These are phyloP conservation scores for Geranium incanum DNA, from an alignment of 441 rosid species.

Conservation along the genomic window DNA sequence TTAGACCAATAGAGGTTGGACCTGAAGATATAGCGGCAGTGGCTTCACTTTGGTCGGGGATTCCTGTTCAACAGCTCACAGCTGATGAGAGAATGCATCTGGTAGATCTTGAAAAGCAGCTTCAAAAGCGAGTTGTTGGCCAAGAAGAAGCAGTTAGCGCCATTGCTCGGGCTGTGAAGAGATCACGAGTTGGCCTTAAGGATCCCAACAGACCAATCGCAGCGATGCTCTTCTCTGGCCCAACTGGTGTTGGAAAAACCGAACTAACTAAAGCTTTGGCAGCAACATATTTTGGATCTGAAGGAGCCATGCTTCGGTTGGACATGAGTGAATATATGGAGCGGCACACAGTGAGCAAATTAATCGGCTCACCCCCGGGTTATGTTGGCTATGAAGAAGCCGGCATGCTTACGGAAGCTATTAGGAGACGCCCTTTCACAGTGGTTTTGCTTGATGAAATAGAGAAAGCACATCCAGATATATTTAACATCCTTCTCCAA, in stretches of 20 bases:
- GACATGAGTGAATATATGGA: slow-evolving; percentile 99
- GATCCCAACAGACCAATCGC: slow-evolving; percentile 98
- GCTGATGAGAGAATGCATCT: slow-evolving; percentile 62
- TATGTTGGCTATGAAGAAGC: slow-evolving; percentile 98
- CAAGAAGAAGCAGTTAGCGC: slow-evolving; percentile 71
- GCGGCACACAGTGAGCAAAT: slow-evolving; percentile 88
- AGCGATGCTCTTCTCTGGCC: slow-evolving; percentile 96
- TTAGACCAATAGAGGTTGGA: slow-evolving; percentile 66
- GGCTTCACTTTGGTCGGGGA: slow-evolving; percentile 72
- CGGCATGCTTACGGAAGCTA: slow-evolving; percentile 88
- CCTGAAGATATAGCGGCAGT: slow-evolving; percentile 73
- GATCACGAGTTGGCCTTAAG: slow-evolving; percentile 64
- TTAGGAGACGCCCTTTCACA: slow-evolving; percentile 85
- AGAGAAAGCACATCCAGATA: slow-evolving; percentile 92
- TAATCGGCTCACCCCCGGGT: slow-evolving; percentile 98
- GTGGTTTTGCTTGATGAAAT: slow-evolving; percentile 97
- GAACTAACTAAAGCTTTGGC: slow-evolving; percentile 94
- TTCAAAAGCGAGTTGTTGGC: slow-evolving; percentile 58
- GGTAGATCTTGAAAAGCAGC: slow-evolving; percentile 57
- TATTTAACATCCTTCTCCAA: slow-evolving; percentile 91
- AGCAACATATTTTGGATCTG: slow-evolving; percentile 73
- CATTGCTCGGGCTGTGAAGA: slow-evolving; percentile 71
- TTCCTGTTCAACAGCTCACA: slow-evolving; percentile 71
- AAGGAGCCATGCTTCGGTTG: slow-evolving; percentile 86
- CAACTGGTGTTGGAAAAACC: slow-evolving; percentile 98